Conservation (phyloP, 306 rosid genomes). For the Amphicarpaea edgeworthii region DNA sequence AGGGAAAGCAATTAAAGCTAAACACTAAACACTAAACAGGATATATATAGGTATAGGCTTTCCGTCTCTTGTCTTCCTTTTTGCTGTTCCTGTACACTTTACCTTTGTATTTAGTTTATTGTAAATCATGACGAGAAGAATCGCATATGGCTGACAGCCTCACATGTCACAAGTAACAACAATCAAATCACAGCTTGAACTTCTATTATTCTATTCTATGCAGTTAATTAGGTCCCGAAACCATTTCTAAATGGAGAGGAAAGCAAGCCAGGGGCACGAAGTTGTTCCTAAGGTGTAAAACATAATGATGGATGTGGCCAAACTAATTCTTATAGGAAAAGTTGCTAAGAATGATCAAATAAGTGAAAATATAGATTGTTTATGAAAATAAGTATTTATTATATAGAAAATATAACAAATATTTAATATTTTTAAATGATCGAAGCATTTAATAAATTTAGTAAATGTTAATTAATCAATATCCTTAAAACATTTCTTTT, state of each 20-base stretch:
- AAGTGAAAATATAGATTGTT: not conserved
- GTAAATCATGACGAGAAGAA: slow-evolving; percentile 6
- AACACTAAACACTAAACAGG: too few relatives aligned
- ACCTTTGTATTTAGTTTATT: not conserved
- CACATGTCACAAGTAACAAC: slow-evolving; percentile 10
- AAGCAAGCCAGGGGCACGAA: not conserved
- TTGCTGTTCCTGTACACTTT: slow-evolving; percentile 3
- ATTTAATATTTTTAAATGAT: too few relatives aligned
- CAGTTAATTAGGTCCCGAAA: slow-evolving; percentile 16
- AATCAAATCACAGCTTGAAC: slow-evolving; percentile 20
- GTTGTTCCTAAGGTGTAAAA: not conserved
- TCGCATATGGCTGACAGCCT: slow-evolving; percentile 43
- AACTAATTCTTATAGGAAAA: not conserved
- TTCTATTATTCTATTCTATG: slow-evolving; percentile 3
- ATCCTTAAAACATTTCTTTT: too few relatives aligned
- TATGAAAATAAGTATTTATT: not conserved
- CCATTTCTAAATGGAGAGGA: not conserved
- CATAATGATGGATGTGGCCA: slow-evolving; percentile 8
- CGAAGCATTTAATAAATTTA: too few relatives aligned
- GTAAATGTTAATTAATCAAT: too few relatives aligned
- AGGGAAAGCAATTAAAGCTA: slow-evolving; percentile 39
- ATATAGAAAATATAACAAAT: too few relatives aligned
- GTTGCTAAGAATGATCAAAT: not conserved
- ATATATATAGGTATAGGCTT: not conserved
- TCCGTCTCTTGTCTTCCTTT: not conserved